Evolutionary conservation across 371 early-diverging fungal genomes (phyloP), one percentile per base, ranked within the genome.

Genomic region (Syncephalastrum monosporum): DNA sequence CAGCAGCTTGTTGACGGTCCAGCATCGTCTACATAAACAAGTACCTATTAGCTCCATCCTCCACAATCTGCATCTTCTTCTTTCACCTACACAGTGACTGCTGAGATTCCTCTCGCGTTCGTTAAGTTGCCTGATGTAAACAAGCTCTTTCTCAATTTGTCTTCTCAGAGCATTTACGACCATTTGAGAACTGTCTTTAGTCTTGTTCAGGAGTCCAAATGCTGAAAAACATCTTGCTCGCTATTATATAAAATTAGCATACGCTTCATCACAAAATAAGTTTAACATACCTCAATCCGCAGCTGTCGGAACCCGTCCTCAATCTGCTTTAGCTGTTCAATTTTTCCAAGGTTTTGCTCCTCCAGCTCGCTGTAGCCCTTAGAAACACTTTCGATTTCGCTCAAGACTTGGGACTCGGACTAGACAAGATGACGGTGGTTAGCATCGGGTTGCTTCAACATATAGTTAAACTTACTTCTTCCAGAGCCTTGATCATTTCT

Each of bases 81-180:
- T 33, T 33, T 13, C 8, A 56, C 67, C 61, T 56, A 66, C 85
- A 67, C 92, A 67, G 69, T 91, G 91, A 47, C 68, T 74, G 17
- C 71, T 73, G 16, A 90, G 62, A 16, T 68, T 71, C 60, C 85
- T 85, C 60, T 92, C 94, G 27, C 83, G 82, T 53, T 92, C 92
- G 57, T 91, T 91, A 33, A 60, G 64, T 42, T 79, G 81, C 46
- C 84, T 81, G 49, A 92, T 89, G 63, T 86, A 84, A 47, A 90
- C 93, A 61, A 91, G 69, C 67, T 92, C 93, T 76, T 89, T 91
- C 53, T 91, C 89, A 23, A 85, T 86, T 69, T 92, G 91, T 38
- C 76, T 74, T 55, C 84, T 85, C 57, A 91, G 69, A 5, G 91
- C 86, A 38, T 83, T 79, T 16, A 81, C 82, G 55, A 85, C 75